Evolutionary conservation across 169 alveolate species (phyloP).

Genomic region (Plasmodium ovale): DNA sequence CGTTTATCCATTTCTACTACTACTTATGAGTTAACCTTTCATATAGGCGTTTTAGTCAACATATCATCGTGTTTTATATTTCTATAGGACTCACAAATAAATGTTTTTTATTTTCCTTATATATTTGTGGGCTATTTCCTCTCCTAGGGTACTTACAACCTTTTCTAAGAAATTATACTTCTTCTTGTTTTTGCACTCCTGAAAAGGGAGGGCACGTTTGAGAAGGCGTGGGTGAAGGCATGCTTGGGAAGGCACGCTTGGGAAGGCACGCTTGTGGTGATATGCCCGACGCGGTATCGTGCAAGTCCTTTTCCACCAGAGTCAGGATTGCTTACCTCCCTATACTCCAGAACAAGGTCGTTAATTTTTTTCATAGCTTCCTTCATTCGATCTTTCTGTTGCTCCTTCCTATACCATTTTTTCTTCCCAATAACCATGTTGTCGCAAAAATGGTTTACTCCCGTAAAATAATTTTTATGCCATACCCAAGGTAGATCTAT

Average conservation of each 20-base stretch:
- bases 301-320: background rate
- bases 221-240: background rate
- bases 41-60: no score
- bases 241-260: background rate
- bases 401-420: conserved; percentile 87
- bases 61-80: no score
- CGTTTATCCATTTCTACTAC: no score
- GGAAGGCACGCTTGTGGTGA: background rate
- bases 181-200: conserved; percentile 82
- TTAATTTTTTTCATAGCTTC: conserved; percentile 59
- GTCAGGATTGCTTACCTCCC: conserved; percentile 47
- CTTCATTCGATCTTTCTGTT: conserved; percentile 67
- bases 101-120: conserved; percentile 83
- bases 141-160: conserved; percentile 89
- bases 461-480: conserved; percentile 85
- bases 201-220: background rate
- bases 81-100: conserved; percentile 55
- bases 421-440: conserved; percentile 88
- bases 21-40: no score
- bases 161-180: conserved; percentile 86
- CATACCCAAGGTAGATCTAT: conserved; percentile 92
- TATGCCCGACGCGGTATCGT: no score
- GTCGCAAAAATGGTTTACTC: conserved; percentile 87
- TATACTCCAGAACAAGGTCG: conserved; percentile 62
- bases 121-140: conserved; percentile 88